Base-by-base conservation (phyloP, 345 rosid species). In the Lepidium sativum region DNA sequence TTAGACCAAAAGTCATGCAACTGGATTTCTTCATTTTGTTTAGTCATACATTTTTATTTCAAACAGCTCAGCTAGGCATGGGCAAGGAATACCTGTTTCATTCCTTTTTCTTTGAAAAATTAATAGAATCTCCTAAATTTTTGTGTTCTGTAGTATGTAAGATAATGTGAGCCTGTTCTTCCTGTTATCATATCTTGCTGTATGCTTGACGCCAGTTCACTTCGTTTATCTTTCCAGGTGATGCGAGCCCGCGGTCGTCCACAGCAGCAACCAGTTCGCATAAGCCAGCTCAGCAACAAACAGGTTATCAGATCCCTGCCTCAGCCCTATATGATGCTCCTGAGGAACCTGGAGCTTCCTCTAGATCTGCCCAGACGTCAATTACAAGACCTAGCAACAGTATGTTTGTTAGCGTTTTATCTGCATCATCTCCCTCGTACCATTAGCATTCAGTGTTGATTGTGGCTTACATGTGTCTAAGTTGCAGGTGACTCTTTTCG, bases 221-320 rank as follows among this genome's bases (percentile, higher is more conserved):
- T 38, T 69, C 13, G 2, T 15, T 49, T 55, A 31, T 55, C 35
- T 64, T 50, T 75, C 10, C 67, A 86, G 94, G 80, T 72, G 80
- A 73, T 76, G 80, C 71, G 7, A 73, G 77, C 80, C 29, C 72
- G 50, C 72, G 81, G 14, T 70, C 70, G 65, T 77, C 89, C 45
- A 80, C 83, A 50, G 63, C 80, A 11, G 38, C 77, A 12, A 62
- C 57, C 69, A 34, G 56, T 72, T 71, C 82, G 29, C 84, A 81
- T 68, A 77, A 85, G 60, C 75, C 81, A 23, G 71, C 64, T 64
- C 83, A 64, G 70, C 89, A 73, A 74, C 86, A 80, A 63, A 68
- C 82, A 52, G 81, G 85, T 69, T 94, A 82, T 67, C 96, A 84
- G 78, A 94, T 65, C 31, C 95, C 99, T 57, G 92, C 97, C 37